Conservation (phyloP, 768 basidiomycete genomes). For the Mycena vitilis region DNA sequence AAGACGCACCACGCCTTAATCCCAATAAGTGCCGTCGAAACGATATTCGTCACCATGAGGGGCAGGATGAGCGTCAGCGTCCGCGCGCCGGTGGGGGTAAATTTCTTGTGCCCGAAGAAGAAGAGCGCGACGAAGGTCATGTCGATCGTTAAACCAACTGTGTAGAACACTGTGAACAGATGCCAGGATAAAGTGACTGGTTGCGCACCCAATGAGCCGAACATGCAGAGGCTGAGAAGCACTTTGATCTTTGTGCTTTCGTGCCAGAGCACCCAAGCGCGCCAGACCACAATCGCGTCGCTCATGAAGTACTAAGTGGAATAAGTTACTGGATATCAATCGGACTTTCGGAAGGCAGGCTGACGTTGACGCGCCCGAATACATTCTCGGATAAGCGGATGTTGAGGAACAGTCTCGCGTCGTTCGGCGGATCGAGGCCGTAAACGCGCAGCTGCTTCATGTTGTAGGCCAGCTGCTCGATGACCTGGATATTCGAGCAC, state of each 20-base stretch:
- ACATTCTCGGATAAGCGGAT: constrained; percentile 22
- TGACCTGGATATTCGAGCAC: constrained; percentile 24
- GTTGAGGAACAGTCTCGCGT: constrained; percentile 12
- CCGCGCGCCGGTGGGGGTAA: constrained; percentile 13
- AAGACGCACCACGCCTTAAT: constrained; percentile 28
- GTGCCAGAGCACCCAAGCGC: constrained; percentile 38
- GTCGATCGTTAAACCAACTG: constrained; percentile 9
- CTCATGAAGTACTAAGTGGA: constrained; percentile 35
- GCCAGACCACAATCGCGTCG: constrained; percentile 39
- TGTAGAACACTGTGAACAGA: not conserved
- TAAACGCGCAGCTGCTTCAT: constrained; percentile 6
- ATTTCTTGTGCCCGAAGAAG: constrained; percentile 11
- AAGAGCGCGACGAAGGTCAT: constrained; percentile 18
- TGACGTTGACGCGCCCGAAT: constrained; percentile 2
- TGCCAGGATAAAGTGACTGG: not conserved
- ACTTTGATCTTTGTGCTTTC: constrained; percentile 21
- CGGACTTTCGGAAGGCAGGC: not conserved
- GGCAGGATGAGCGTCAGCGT: constrained; percentile 16
- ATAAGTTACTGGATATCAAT: not conserved
- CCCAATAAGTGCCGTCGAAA: constrained; percentile 28
- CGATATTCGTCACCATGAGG: constrained; percentile 32
- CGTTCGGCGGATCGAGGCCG: constrained; percentile 11
- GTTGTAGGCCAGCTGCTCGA: constrained; percentile 24
- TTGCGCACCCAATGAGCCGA: constrained; percentile 30
- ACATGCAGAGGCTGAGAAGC: constrained; percentile 27